Conservation (phyloP, 2,329 filamentous ascomycete species). For the Microsporum audouinii region DNA sequence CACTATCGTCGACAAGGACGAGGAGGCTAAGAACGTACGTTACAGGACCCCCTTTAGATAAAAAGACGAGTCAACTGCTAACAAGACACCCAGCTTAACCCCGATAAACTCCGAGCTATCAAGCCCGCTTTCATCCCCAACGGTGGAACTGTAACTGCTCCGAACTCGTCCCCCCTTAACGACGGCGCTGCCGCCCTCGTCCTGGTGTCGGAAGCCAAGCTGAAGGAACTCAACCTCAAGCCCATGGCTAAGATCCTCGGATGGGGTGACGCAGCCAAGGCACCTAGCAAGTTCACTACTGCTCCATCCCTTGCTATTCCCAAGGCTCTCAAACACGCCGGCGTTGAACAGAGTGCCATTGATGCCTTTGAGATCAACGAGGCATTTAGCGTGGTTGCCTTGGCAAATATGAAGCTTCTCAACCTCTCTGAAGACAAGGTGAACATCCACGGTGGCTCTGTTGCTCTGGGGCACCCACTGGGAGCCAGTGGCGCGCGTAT, state of each 20-base stretch:
- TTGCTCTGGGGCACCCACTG: conserved; percentile 89
- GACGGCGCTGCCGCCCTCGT: conserved; percentile 89
- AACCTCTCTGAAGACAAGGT: conserved; percentile 70
- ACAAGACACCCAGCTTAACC: conserved; percentile 46
- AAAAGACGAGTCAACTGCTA: conserved; percentile 2
- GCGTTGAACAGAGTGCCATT: conserved; percentile 62
- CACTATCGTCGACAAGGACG: conserved; percentile 69
- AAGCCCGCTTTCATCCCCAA: conserved; percentile 71
- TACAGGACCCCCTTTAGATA: background rate
- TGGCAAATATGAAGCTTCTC: conserved; percentile 92
- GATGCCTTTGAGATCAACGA: conserved; percentile 99
- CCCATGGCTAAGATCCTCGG: conserved; percentile 93
- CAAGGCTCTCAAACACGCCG: conserved; percentile 93
- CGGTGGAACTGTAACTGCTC: conserved; percentile 77
- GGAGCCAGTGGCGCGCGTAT: conserved; percentile 92
- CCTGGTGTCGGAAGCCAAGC: conserved; percentile 83
- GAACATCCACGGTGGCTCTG: conserved; percentile 88
- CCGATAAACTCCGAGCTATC: conserved; percentile 71
- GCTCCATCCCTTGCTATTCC: conserved; percentile 88
- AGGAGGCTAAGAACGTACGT: conserved; percentile 82
- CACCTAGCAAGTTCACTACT: conserved; percentile 91
- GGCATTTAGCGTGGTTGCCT: conserved; percentile 90
- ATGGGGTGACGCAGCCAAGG: conserved; percentile 88
- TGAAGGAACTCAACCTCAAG: conserved; percentile 83
- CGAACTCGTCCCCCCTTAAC: conserved; percentile 92